Percentiles rank a stretch among this genome's conserved stretches.
Evolutionary conservation across 1,139 yeast species (phyloP).

Genomic region (Groenewaldozyma sp.): DNA sequence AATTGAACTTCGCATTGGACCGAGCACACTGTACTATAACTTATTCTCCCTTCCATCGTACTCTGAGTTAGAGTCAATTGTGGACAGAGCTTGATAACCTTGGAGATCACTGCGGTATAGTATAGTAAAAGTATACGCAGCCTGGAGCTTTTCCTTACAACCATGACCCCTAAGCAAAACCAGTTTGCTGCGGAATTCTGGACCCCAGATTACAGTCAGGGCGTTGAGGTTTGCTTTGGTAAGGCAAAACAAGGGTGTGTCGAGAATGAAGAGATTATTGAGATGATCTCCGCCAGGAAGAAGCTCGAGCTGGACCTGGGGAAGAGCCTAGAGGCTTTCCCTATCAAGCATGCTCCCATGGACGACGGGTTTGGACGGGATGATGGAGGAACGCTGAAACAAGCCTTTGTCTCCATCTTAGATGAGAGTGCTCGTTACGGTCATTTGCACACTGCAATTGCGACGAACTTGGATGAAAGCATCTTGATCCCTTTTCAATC

Average conservation of each 20-base stretch:
- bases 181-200: constrained; percentile 40
- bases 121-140: too few relatives aligned
- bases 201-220: constrained; percentile 59
- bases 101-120: too few relatives aligned
- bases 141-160: too few relatives aligned
- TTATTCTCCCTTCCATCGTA: too few relatives aligned
- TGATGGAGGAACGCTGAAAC: constrained; percentile 38
- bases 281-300: constrained; percentile 52
- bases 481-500: constrained; percentile 62
- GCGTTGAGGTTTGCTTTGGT: constrained; percentile 49
- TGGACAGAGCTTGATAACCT: too few relatives aligned
- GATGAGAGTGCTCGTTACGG: constrained; percentile 54
- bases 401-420: constrained; percentile 44
- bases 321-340: constrained; percentile 38
- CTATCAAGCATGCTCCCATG: constrained; percentile 22
- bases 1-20: too few relatives aligned
- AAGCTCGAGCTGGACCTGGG: constrained; percentile 59
- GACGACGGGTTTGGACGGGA: constrained; percentile 33
- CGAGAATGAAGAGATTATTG: constrained; percentile 59
- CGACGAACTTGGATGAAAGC: constrained; percentile 46
- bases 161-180: too few relatives aligned
- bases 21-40: too few relatives aligned
- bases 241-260: constrained; percentile 57
- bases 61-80: too few relatives aligned
- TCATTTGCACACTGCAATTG: constrained; percentile 50